Conservation (phyloP, 768 basidiomycete genomes). For the Cyclocybe cylindracea region DNA sequence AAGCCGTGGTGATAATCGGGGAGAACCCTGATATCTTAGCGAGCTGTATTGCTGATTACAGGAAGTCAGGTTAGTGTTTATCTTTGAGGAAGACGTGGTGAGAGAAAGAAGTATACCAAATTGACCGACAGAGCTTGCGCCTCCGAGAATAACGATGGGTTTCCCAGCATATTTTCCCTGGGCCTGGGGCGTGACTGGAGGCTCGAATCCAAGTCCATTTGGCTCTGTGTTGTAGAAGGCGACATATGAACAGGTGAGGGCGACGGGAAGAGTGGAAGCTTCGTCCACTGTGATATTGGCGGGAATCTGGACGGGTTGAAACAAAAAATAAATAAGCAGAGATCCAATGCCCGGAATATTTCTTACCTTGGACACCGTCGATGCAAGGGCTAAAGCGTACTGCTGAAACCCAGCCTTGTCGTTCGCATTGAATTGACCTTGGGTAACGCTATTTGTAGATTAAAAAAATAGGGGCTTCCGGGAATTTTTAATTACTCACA, state of each 20-base stretch:
- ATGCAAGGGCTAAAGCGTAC: slow-evolving; percentile 41
- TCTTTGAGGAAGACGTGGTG: slow-evolving; percentile 17
- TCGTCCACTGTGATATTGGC: slow-evolving; percentile 29
- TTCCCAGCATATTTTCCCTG: slow-evolving; percentile 42
- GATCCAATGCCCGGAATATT: background rate
- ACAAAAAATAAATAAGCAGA: background rate
- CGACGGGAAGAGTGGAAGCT: slow-evolving; percentile 49
- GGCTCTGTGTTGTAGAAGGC: slow-evolving; percentile 43
- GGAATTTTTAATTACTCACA: slow-evolving; percentile 34
- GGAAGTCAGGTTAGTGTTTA: slow-evolving; percentile 1
- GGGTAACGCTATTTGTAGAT: slow-evolving; percentile 33
- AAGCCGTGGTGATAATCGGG: slow-evolving; percentile 42
- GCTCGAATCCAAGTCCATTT: slow-evolving; percentile 39
- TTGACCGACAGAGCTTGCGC: slow-evolving; percentile 50
- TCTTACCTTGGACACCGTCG: slow-evolving; percentile 40
- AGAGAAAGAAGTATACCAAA: slow-evolving; percentile 29
- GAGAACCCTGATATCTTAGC: slow-evolving; percentile 41
- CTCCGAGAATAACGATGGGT: slow-evolving; percentile 49
- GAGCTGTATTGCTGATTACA: slow-evolving; percentile 31
- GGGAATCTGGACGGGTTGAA: slow-evolving; percentile 25
- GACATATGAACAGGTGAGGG: slow-evolving; percentile 45
- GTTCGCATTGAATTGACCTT: slow-evolving; percentile 36
- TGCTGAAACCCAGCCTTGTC: slow-evolving; percentile 45
- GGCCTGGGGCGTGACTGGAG: slow-evolving; percentile 36
- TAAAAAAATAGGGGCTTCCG: background rate